Percentiles rank a stretch among this genome's conserved stretches.
Evolutionary conservation across 1,139 yeast species (phyloP).

Genomic region (Waltiozyma sp.): DNA sequence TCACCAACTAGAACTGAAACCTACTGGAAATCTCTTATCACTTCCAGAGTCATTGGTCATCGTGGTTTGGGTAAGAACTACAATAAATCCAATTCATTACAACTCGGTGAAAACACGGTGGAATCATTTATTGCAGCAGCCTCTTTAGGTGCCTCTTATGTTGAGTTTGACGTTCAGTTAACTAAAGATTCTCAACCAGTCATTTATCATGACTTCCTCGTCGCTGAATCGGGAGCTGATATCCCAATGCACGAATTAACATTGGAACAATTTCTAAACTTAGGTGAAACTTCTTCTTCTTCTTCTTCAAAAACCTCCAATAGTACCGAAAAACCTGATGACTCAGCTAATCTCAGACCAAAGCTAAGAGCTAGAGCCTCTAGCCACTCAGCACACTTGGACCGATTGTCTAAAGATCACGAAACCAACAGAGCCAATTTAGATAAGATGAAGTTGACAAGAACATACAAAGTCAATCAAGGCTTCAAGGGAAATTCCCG

Average conservation of each 20-base stretch:
- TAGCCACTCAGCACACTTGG: not conserved
- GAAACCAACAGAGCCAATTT: conserved; percentile 4
- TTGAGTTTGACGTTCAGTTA: conserved; percentile 92
- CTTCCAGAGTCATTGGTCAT: conserved; percentile 92
- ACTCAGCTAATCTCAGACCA: conserved; percentile 7
- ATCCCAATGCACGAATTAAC: conserved; percentile 93
- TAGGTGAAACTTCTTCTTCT: no score
- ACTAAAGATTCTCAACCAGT: conserved; percentile 93
- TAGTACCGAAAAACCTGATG: not conserved
- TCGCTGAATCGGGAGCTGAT: conserved; percentile 93
- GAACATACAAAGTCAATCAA: conserved; percentile 65
- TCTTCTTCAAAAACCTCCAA: no score
- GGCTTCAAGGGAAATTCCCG: conserved; percentile 89
- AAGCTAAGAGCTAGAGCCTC: conserved; percentile 17
- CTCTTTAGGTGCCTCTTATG: conserved; percentile 82
- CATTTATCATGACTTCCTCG: conserved; percentile 88
- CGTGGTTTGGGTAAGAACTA: conserved; percentile 89
- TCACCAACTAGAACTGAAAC: conserved; percentile 63
- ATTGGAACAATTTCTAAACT: conserved; percentile 73
- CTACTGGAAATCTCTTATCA: conserved; percentile 84
- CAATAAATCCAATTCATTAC: conserved; percentile 63
- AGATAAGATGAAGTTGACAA: conserved; percentile 75
- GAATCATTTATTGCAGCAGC: conserved; percentile 97
- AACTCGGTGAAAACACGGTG: conserved; percentile 90
- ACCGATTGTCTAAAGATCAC: not conserved